A percentile compares a stretch with the other conserved stretches of the same genome.
Conservation (phyloP, 768 basidiomycete species). For the Basidioascus undulatus region DNA sequence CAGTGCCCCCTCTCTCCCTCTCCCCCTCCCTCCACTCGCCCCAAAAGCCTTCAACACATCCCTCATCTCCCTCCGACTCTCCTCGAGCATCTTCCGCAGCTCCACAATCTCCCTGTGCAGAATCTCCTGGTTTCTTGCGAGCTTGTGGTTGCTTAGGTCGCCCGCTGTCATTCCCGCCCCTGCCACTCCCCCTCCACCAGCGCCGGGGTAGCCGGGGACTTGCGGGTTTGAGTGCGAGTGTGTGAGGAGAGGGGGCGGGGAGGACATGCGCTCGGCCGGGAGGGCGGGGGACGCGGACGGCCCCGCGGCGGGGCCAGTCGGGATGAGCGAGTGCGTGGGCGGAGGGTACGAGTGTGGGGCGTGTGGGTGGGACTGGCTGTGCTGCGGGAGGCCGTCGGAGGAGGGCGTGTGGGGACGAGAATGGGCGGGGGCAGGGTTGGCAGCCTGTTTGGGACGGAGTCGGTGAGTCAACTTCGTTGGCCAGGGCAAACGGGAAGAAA, state of each 20-base stretch:
- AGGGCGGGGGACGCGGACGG: background rate
- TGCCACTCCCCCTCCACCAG: no score
- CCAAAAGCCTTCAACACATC: slow-evolving; percentile 1
- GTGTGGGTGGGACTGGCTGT: background rate
- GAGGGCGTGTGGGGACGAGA: background rate
- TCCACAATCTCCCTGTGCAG: slow-evolving; percentile 6
- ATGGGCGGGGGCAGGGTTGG: background rate
- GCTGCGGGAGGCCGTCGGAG: background rate
- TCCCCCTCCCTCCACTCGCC: background rate
- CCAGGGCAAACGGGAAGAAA: background rate
- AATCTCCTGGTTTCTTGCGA: slow-evolving; percentile 7
- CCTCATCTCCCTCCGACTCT: background rate
- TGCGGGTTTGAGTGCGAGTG: background rate
- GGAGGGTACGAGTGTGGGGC: background rate
- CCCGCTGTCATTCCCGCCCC: background rate
- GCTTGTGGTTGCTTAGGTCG: slow-evolving; percentile 3
- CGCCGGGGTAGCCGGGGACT: background rate
- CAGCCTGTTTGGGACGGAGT: background rate
- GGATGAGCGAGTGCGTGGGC: background rate
- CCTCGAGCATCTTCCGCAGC: slow-evolving; percentile 1
- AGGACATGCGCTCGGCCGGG: no score
- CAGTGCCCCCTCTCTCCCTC: no score
- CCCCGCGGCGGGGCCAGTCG: background rate
- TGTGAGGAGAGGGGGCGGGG: no score
- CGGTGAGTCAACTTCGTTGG: background rate